Percentiles rank a stretch among this genome's conserved stretches.
phyloP scores from a whole-genome alignment of 768 basidiomycete species.

The Flagelloscypha sp. region DNA sequence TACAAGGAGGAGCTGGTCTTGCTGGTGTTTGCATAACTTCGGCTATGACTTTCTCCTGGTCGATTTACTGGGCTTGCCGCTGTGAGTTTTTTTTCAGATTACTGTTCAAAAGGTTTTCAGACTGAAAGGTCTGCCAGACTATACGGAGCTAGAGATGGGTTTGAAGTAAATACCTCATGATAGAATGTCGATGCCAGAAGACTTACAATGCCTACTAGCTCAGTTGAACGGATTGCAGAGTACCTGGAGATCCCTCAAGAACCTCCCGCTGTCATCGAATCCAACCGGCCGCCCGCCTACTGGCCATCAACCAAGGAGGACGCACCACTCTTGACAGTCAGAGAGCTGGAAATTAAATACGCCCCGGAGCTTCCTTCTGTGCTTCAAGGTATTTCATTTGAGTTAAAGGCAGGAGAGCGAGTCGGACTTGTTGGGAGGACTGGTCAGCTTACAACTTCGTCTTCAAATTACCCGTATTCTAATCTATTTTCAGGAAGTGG shows the following conservation, averaged over 20 bases:
- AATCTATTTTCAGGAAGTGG: conserved; percentile 8
- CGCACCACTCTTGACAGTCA: conserved; percentile 31
- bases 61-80: conserved; percentile 35
- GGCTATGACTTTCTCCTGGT: conserved; percentile 42
- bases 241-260: conserved; percentile 47
- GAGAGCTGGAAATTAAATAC: conserved; percentile 43
- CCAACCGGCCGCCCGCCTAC: conserved; percentile 42
- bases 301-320: conserved; percentile 36
- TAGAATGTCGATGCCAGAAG: not conserved
- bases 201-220: conserved; percentile 16
- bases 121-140: too few species aligned
- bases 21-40: conserved; percentile 41
- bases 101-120: too few species aligned
- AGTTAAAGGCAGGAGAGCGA: conserved; percentile 39
- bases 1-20: conserved; percentile 24
- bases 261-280: conserved; percentile 37
- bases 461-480: conserved; percentile 1
- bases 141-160: conserved; percentile 39
- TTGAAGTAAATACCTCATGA: conserved; percentile 25
- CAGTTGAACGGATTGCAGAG: conserved; percentile 49
- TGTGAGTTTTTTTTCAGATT: conserved; percentile 1
- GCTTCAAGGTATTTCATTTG: conserved; percentile 38
- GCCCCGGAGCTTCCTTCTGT: conserved; percentile 45
- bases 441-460: conserved; percentile 16
- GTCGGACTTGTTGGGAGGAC: conserved; percentile 41